Evolutionary conservation across 768 basidiomycete species (phyloP), one percentile per base, ranked within the genome.

Genomic region (Boletus barrowsii): DNA sequence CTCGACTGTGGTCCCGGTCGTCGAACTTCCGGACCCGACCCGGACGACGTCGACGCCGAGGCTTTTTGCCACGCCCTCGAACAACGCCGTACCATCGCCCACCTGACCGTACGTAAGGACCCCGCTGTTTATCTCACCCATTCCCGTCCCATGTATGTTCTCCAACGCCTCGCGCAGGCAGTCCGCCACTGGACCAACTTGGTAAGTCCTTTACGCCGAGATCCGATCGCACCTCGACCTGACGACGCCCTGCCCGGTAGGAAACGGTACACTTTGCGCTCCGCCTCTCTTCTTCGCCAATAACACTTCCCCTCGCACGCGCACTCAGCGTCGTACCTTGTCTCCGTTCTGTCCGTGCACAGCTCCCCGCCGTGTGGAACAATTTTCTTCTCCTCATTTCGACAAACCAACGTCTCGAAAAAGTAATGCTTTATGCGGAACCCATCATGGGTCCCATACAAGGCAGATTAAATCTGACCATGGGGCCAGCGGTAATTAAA

Each of bases 281-380:
- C 67, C 78, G 82, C 36, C 73, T 85, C 37, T 79, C 82, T 2
- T 76, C 81, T 53, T 62, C 62, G 41, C 57, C 62, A 3, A 46
- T 44, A 3, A 60, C 66, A 4, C 53, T 67, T 7, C 54, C 62
- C 13, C 76, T 63, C 55, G 71, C 73, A 18, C 55, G 60, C 3
- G 75, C 81, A 18, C 66, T 75, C 10, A 71, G 75, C 0, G 73
- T 69, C 1, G 69, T 75, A 5, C 76, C 77, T 20, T 60, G 69
- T 11, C 71, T 87, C 6, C 79, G 75, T 57, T 75, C 72, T 3
- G 73, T 87, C 49, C 70, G 75, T 53, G 80, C 84, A 0, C 74
- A 78, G 42, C 70, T 84, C 7, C 85, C 85, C 2, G 74, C 78
- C 5, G 70, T 84, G 0, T 86, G 84, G 85, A 83, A 80, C 66